Conservation (phyloP, 805 yeast species). For the Starmerella ratchasimensis region DNA sequence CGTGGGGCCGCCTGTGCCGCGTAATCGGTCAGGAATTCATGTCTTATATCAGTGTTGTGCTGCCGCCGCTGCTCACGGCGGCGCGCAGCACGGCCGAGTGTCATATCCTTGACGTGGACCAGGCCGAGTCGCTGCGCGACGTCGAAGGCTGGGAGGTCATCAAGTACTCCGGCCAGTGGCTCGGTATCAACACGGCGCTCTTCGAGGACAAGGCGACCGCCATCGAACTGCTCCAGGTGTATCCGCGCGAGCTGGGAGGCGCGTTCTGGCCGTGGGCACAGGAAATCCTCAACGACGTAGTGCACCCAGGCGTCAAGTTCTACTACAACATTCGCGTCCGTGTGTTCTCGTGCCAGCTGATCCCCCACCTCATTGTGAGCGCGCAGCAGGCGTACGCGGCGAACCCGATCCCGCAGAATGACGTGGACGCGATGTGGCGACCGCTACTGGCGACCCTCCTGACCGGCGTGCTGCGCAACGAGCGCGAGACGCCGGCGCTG, state of each 20-base stretch:
- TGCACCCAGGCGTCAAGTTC: constrained; percentile 79
- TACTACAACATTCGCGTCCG: constrained; percentile 91
- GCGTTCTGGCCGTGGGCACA: constrained; percentile 72
- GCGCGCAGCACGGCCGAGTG: constrained; percentile 87
- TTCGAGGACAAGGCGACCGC: constrained; percentile 89
- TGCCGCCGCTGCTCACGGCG: constrained; percentile 75
- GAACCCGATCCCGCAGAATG: constrained; percentile 30
- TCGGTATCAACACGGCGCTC: constrained; percentile 89
- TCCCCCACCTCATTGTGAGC: constrained; percentile 62
- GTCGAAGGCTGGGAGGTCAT: constrained; percentile 94
- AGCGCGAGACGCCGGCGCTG: constrained; percentile 65
- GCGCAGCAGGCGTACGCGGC: constrained; percentile 41
- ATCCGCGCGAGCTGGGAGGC: constrained; percentile 71
- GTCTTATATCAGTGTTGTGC: constrained; percentile 68
- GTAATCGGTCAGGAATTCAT: constrained; percentile 74
- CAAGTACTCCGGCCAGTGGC: constrained; percentile 76
- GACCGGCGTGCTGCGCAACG: constrained; percentile 46
- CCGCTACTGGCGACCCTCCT: constrained; percentile 54
- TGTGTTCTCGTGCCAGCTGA: constrained; percentile 72
- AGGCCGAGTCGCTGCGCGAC: constrained; percentile 65
- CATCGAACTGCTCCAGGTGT: constrained; percentile 70
- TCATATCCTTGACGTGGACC: constrained; percentile 74
- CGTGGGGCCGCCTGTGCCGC: constrained; percentile 89
- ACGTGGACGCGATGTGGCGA: constrained; percentile 56
- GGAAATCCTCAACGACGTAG: constrained; percentile 63